A percentile compares a stretch with the other conserved stretches of the same genome.
phyloP scores from a whole-genome alignment of 495 filamentous ascomycete genomes.

The Antarctomyces pellizariae region DNA sequence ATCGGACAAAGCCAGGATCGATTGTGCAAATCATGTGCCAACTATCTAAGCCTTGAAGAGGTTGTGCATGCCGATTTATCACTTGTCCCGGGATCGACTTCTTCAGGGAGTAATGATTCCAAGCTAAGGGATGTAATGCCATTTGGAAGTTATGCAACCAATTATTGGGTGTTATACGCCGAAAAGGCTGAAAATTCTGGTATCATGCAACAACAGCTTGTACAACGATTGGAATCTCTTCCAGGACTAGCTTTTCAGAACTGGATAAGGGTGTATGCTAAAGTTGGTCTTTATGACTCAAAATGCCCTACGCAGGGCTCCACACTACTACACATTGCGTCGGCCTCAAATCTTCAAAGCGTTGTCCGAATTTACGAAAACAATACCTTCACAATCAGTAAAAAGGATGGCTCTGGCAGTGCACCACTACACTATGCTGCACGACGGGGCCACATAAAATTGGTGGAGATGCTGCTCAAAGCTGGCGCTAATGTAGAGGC shows the following conservation, averaged over 20 bases:
- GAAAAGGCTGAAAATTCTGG: conserved; percentile 1
- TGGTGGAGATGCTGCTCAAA: conserved; percentile 22
- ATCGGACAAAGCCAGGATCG: conserved; percentile 5
- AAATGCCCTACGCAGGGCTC: not conserved
- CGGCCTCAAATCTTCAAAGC: not conserved
- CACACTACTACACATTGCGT: conserved; percentile 3
- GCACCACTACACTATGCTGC: conserved; percentile 25
- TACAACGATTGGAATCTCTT: conserved; percentile 1
- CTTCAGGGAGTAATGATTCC: not conserved
- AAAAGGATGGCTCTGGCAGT: conserved; percentile 2
- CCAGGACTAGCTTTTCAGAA: not conserved
- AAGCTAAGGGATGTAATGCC: not conserved
- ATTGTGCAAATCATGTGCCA: conserved; percentile 4
- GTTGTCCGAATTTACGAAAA: too few relatives aligned
- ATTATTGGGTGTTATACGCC: conserved; percentile 1
- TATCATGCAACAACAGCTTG: conserved; percentile 1
- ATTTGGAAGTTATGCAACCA: conserved; percentile 2
- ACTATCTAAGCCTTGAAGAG: conserved; percentile 3
- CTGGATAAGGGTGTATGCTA: not conserved
- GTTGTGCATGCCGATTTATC: not conserved
- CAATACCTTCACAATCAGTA: not conserved
- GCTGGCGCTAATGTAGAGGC: conserved; percentile 23
- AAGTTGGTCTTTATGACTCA: conserved; percentile 1
- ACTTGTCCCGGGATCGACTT: not conserved
- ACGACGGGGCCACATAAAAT: conserved; percentile 20